Percentiles rank a stretch among this genome's conserved stretches.
phyloP scores from a whole-genome alignment of 495 filamentous ascomycete species.

The Haplographium delicatum region DNA sequence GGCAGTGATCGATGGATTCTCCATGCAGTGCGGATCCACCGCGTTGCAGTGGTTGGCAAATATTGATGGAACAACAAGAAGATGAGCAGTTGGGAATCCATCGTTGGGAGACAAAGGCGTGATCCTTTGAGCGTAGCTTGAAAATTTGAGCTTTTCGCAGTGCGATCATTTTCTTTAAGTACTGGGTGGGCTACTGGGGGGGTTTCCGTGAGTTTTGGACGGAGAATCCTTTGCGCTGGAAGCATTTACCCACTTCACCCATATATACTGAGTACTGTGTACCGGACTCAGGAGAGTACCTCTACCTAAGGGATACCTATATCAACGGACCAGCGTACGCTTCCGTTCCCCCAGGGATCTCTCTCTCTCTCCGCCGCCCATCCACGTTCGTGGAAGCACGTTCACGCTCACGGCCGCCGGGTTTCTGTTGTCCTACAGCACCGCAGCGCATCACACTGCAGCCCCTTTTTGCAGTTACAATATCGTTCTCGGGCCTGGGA shows the following conservation, averaged over 20 bases:
- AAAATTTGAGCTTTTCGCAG: not conserved
- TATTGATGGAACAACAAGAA: too few species aligned
- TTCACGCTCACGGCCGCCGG: too few species aligned
- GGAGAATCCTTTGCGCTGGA: not conserved
- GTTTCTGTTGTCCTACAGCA: not conserved
- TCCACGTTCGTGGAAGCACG: too few species aligned
- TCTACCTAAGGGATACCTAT: too few species aligned
- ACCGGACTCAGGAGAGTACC: too few species aligned
- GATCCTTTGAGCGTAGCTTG: slow-evolving; percentile 1
- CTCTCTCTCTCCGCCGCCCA: too few species aligned
- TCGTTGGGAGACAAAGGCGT: slow-evolving; percentile 4
- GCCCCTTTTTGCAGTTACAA: too few species aligned
- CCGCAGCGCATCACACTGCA: not conserved
- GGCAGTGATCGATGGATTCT: not conserved
- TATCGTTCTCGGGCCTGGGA: too few species aligned
- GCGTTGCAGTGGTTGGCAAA: not conserved
- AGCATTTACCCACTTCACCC: not conserved
- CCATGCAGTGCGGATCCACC: not conserved
- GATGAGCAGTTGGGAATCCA: not conserved
- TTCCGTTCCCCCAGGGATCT: too few species aligned
- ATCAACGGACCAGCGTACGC: too few species aligned
- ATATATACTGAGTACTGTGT: too few species aligned
- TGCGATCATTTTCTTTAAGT: not conserved
- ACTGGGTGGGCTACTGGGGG: not conserved
- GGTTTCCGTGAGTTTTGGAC: not conserved